These are phyloP conservation scores for Vaccinium vitisidaea DNA, from an alignment of 148 eudicot genomes.

Conservation along the genomic window DNA sequence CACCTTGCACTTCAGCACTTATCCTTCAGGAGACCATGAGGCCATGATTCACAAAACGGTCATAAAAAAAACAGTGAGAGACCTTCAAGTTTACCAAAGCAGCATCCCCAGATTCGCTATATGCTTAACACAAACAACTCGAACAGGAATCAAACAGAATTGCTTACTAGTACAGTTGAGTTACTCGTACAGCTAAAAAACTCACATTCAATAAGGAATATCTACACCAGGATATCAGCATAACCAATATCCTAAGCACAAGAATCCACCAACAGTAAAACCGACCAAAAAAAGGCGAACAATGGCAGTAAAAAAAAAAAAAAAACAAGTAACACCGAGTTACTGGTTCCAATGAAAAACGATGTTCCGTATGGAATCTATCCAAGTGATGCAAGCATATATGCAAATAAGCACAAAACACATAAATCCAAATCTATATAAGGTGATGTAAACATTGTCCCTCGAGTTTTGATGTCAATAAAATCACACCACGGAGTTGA, in stretches of 20 bases:
- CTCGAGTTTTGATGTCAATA: not conserved
- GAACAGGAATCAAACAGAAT: not conserved
- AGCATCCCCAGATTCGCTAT: not conserved
- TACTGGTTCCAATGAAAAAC: not conserved
- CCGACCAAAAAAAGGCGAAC: slow-evolving; percentile 1
- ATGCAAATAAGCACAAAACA: not conserved
- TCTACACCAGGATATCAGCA: not conserved
- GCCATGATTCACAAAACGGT: not conserved
- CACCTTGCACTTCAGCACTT: not conserved
- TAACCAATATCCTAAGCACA: not conserved
- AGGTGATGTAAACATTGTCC: not conserved
- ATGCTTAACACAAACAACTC: not conserved
- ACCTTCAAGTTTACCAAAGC: not conserved
- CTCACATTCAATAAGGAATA: not conserved
- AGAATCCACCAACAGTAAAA: not conserved
- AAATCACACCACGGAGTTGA: not conserved
- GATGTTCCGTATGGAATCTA: not conserved
- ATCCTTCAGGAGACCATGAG: not conserved
- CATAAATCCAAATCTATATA: not conserved
- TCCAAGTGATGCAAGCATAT: not conserved
- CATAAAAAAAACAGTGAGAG: not conserved
- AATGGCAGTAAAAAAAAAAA: not conserved
- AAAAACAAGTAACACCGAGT: not conserved
- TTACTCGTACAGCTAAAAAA: not conserved
- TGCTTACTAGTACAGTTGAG: not conserved